Evolutionary conservation across 1,139 yeast genomes (phyloP).

Genomic region (Taiozyma onychis): DNA sequence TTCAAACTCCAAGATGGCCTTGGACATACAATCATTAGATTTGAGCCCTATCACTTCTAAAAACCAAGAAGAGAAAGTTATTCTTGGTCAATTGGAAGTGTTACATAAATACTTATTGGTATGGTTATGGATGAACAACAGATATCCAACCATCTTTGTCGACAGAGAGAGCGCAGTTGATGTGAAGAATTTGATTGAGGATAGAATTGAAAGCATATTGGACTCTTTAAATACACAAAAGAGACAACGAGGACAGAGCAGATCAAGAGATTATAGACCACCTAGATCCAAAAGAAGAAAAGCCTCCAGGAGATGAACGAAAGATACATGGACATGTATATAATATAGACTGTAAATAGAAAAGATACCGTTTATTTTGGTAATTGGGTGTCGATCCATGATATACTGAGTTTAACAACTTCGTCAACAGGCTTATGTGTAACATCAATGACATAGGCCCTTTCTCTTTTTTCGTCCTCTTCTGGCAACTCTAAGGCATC

Average conservation of each 20-base stretch:
- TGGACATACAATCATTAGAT: slow-evolving; percentile 16
- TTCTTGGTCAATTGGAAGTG: slow-evolving; percentile 52
- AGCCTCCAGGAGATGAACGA: neutral
- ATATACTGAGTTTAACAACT: slow-evolving; percentile 32
- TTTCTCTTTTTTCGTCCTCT: slow-evolving; percentile 27
- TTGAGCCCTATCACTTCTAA: slow-evolving; percentile 4
- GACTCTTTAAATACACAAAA: neutral
- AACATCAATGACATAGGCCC: slow-evolving; percentile 26
- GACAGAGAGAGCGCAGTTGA: slow-evolving; percentile 74
- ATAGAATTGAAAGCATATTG: slow-evolving; percentile 46
- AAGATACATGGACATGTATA: neutral
- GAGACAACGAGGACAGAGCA: neutral
- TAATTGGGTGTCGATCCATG: slow-evolving; percentile 3
- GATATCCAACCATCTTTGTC: slow-evolving; percentile 78
- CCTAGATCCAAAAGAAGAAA: neutral
- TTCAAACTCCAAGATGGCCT: slow-evolving; percentile 28
- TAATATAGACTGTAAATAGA: neutral
- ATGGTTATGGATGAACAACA: slow-evolving; percentile 80
- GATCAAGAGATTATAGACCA: neutral
- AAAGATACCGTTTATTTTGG: neutral
- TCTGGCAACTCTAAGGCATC: slow-evolving; percentile 67
- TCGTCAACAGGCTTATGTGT: slow-evolving; percentile 37
- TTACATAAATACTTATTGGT: slow-evolving; percentile 64
- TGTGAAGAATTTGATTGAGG: slow-evolving; percentile 58
- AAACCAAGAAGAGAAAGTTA: slow-evolving; percentile 12